Percentiles rank a stretch among this genome's conserved stretches.
phyloP scores from a whole-genome alignment of 768 basidiomycete genomes.

The Lactarius deliciosus region DNA sequence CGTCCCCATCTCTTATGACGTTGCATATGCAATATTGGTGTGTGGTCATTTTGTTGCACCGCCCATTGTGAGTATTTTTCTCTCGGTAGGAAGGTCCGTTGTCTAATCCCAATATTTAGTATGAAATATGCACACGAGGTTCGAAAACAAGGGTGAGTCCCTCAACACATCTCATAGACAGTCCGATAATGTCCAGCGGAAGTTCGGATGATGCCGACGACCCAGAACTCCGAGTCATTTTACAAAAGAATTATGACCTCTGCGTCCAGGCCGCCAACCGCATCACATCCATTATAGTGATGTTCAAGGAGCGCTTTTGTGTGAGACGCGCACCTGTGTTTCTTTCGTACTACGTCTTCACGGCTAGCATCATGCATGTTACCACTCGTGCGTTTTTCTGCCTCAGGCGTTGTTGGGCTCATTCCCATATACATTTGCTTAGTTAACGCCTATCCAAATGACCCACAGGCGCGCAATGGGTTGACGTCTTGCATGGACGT shows the following conservation, averaged over 20 bases:
- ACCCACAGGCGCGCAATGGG: constrained; percentile 68
- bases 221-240: constrained; percentile 49
- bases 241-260: constrained; percentile 67
- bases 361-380: constrained; percentile 78
- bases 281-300: constrained; percentile 62
- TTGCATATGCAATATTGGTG: constrained; percentile 90
- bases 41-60: constrained; percentile 67
- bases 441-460: constrained; percentile 65
- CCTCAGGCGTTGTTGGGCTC: constrained; percentile 4
- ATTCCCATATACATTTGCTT: constrained; percentile 1
- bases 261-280: constrained; percentile 79
- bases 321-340: constrained; percentile 65
- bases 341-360: constrained; percentile 77
- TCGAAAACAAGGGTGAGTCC: constrained; percentile 29
- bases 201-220: constrained; percentile 46
- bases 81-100: neutral
- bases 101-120: constrained; percentile 29
- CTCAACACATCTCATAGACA: constrained; percentile 12
- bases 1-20: constrained; percentile 65
- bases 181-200: neutral
- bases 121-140: constrained; percentile 35
- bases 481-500: constrained; percentile 66
- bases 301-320: constrained; percentile 63
- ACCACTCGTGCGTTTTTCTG: constrained; percentile 54
- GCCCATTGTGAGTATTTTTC: constrained; percentile 64